These are phyloP conservation scores for Tephrocybe sp. DNA, from an alignment of 768 basidiomycete species.

Conservation along the genomic window DNA sequence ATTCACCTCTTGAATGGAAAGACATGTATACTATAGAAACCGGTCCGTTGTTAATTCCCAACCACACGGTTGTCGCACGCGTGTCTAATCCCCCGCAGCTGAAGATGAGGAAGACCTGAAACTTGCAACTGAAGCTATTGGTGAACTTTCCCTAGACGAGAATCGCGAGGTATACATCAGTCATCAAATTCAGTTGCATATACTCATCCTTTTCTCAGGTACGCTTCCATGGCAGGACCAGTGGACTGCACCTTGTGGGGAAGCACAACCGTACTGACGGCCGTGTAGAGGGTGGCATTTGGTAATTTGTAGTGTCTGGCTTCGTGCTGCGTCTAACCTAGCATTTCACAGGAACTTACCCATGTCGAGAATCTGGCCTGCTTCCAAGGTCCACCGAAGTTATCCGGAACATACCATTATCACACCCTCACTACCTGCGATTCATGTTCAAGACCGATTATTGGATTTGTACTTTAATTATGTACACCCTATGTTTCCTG, in stretches of 20 bases:
- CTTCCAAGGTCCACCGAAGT: slow-evolving; percentile 41
- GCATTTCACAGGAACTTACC: slow-evolving; percentile 52
- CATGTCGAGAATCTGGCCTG: slow-evolving; percentile 76
- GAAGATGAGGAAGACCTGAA: slow-evolving; percentile 36
- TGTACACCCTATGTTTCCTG: slow-evolving; percentile 80
- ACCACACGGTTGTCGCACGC: not conserved
- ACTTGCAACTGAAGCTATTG: slow-evolving; percentile 56
- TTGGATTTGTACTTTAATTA: slow-evolving; percentile 79
- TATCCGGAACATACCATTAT: slow-evolving; percentile 41
- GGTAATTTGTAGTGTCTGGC: slow-evolving; percentile 34
- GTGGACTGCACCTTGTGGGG: slow-evolving; percentile 74
- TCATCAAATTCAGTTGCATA: not conserved
- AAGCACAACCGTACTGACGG: slow-evolving; percentile 63
- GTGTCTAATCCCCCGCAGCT: not conserved
- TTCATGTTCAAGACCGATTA: slow-evolving; percentile 61
- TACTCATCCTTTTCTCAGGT: slow-evolving; percentile 43
- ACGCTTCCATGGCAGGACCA: slow-evolving; percentile 78
- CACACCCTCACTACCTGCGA: slow-evolving; percentile 54
- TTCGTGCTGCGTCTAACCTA: slow-evolving; percentile 14
- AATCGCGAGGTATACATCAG: slow-evolving; percentile 56
- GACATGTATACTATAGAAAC: slow-evolving; percentile 58
- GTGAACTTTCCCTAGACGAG: slow-evolving; percentile 72
- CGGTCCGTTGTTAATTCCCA: slow-evolving; percentile 6
- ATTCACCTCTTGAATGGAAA: slow-evolving; percentile 47
- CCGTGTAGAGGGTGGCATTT: slow-evolving; percentile 66